Percentiles rank a stretch among this genome's conserved stretches.
Evolutionary conservation across 2,329 filamentous ascomycete genomes (phyloP).

Genomic region (Ilyonectria robusta): DNA sequence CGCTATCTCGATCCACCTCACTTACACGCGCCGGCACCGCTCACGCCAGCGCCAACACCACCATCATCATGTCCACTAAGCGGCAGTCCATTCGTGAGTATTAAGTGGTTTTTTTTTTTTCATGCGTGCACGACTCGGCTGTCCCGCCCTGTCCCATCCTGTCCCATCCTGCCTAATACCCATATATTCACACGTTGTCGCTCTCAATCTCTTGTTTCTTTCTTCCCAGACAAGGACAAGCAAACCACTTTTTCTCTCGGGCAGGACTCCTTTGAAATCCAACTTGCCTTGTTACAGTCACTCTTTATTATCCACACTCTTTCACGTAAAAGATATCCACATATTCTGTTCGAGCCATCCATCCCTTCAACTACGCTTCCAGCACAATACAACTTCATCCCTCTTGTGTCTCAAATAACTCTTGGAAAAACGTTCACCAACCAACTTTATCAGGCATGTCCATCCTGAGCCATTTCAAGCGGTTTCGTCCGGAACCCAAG

Average conservation of each 20-base stretch:
- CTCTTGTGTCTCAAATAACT: not conserved
- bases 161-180: not conserved
- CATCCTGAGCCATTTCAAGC: slow-evolving; percentile 68
- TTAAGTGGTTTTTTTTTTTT: not conserved
- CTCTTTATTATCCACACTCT: not conserved
- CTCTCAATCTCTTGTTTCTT: not conserved
- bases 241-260: not conserved
- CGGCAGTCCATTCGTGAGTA: slow-evolving; percentile 11
- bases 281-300: not conserved
- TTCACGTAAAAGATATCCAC: not conserved
- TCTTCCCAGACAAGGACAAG: slow-evolving; percentile 11
- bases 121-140: not conserved
- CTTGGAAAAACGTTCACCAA: slow-evolving; percentile 18
- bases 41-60: not conserved
- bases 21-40: slow-evolving; percentile 13
- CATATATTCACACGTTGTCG: slow-evolving; percentile 10
- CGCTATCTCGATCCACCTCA: slow-evolving; percentile 11
- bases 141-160: not conserved
- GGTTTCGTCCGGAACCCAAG: slow-evolving; percentile 68
- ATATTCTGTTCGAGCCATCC: not conserved
- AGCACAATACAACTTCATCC: slow-evolving; percentile 2
- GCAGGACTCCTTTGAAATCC: not conserved
- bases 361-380: not conserved
- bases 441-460: slow-evolving; percentile 60
- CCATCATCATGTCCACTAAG: slow-evolving; percentile 6